Percentiles rank a stretch among this genome's conserved stretches.
phyloP scores from a whole-genome alignment of 1,139 yeast genomes.

The Zygosaccharomyces pseudobailii region DNA sequence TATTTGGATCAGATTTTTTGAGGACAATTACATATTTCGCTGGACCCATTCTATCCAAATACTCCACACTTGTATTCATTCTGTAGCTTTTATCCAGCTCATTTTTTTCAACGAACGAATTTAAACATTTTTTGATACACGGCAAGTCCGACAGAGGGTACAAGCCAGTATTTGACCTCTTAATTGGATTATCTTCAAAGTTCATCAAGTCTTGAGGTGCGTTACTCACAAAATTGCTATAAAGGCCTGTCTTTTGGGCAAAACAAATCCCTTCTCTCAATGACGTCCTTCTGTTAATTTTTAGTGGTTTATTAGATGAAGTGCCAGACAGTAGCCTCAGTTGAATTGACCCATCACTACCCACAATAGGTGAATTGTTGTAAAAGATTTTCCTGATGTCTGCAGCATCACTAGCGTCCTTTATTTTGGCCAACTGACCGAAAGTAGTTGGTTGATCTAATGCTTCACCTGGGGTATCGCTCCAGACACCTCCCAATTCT shows the following conservation, averaged over 20 bases:
- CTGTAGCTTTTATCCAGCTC: constrained; percentile 8
- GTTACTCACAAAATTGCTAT: constrained; percentile 14
- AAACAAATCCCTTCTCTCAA: constrained; percentile 14
- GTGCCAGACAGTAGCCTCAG: constrained; percentile 13
- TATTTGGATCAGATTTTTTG: constrained; percentile 10
- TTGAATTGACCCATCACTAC: constrained; percentile 5
- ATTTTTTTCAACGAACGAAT: constrained; percentile 6
- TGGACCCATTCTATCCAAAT: constrained; percentile 14
- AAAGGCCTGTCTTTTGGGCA: constrained; percentile 16
- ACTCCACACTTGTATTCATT: constrained; percentile 15
- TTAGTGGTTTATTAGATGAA: constrained; percentile 11
- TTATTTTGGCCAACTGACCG: constrained; percentile 8
- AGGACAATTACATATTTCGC: constrained; percentile 15
- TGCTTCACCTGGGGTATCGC: constrained; percentile 16
- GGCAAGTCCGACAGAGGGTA: constrained; percentile 12
- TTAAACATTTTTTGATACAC: constrained; percentile 7
- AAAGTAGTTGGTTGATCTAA: constrained; percentile 9
- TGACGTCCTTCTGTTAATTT: constrained; percentile 2
- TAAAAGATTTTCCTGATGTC: constrained; percentile 12
- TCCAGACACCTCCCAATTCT: constrained; percentile 40
- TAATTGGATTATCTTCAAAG: constrained; percentile 8
- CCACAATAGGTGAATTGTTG: constrained; percentile 13
- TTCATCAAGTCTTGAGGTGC: constrained; percentile 17
- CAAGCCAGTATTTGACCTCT: constrained; percentile 4
- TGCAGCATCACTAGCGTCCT: constrained; percentile 4